These are phyloP conservation scores for Calonectria ilicicola DNA, from an alignment of 2,329 filamentous ascomycete species.

Conservation along the genomic window DNA sequence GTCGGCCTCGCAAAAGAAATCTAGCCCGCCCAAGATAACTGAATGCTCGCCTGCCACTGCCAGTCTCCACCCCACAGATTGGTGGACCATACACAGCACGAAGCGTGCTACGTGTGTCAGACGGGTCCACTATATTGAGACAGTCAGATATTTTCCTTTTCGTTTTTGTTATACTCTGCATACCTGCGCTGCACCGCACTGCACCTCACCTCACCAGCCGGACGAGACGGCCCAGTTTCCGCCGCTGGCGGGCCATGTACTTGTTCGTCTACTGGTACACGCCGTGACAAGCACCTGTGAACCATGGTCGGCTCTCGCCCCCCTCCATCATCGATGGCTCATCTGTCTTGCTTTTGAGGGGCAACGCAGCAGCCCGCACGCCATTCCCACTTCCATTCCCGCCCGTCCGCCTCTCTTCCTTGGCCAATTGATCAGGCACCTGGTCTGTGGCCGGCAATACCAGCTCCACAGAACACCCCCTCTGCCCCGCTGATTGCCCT, in stretches of 20 bases:
- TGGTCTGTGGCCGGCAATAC: not conserved
- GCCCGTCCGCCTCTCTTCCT: not conserved
- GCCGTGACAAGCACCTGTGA: not conserved
- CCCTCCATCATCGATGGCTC: not conserved
- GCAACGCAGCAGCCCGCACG: not conserved
- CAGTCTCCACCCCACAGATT: not conserved
- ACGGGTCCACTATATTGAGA: not conserved
- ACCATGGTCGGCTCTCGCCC: not conserved
- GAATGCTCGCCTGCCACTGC: not conserved
- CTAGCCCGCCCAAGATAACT: not conserved
- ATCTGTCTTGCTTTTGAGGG: not conserved
- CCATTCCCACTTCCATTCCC: not conserved
- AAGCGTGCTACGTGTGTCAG: not conserved
- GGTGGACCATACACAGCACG: not conserved
- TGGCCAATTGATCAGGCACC: not conserved
- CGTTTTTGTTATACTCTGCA: not conserved
- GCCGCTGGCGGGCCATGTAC: not conserved
- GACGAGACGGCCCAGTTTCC: not conserved
- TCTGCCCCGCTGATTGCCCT: not conserved
- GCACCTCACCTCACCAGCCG: not conserved
- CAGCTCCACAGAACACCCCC: not conserved
- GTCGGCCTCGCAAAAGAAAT: not conserved
- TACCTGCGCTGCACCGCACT: not conserved
- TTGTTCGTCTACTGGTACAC: not conserved
- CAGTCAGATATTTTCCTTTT: slow-evolving; percentile 2